These are phyloP conservation scores for Zygosaccharomyces pseudobailii DNA, from an alignment of 1,139 yeast genomes.

Conservation along the genomic window DNA sequence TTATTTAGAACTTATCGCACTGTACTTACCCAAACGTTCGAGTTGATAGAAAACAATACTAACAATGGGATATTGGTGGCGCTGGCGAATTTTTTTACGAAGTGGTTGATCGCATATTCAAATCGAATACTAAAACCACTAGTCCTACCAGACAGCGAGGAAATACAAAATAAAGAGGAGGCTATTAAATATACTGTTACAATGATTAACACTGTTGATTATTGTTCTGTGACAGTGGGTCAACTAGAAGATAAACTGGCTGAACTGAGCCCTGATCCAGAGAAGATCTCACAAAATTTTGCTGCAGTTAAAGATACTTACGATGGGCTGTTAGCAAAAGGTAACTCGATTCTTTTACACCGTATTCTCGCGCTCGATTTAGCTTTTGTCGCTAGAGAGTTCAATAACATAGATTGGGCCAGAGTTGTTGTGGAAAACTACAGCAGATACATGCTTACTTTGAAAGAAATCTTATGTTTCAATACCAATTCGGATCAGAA, in stretches of 20 bases:
- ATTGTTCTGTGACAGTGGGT: constrained; percentile 69
- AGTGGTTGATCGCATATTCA: constrained; percentile 63
- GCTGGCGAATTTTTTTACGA: constrained; percentile 60
- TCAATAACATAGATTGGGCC: constrained; percentile 75
- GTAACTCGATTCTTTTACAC: constrained; percentile 52
- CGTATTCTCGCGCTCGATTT: constrained; percentile 56
- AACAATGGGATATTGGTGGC: constrained; percentile 26
- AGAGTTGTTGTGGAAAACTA: constrained; percentile 62
- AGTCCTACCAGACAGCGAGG: constrained; percentile 38
- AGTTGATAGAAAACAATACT: constrained; percentile 41
- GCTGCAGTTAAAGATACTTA: constrained; percentile 54
- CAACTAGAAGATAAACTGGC: constrained; percentile 68
- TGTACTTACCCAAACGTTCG: constrained; percentile 67
- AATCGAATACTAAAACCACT: constrained; percentile 56
- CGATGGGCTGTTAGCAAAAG: constrained; percentile 52
- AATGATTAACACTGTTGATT: constrained; percentile 84
- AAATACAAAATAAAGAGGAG: constrained; percentile 44
- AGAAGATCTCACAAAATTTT: constrained; percentile 42
- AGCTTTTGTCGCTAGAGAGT: constrained; percentile 77
- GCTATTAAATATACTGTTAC: constrained; percentile 65
- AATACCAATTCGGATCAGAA: constrained; percentile 10
- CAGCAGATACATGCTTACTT: constrained; percentile 62
- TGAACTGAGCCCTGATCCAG: constrained; percentile 43
- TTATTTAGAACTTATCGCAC: constrained; percentile 73
- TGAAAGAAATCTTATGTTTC: constrained; percentile 49